Evolutionary conservation across 2,329 filamentous ascomycete species (phyloP), one percentile per base, ranked within the genome.

Genomic region (Calcarisporium arbuscula): DNA sequence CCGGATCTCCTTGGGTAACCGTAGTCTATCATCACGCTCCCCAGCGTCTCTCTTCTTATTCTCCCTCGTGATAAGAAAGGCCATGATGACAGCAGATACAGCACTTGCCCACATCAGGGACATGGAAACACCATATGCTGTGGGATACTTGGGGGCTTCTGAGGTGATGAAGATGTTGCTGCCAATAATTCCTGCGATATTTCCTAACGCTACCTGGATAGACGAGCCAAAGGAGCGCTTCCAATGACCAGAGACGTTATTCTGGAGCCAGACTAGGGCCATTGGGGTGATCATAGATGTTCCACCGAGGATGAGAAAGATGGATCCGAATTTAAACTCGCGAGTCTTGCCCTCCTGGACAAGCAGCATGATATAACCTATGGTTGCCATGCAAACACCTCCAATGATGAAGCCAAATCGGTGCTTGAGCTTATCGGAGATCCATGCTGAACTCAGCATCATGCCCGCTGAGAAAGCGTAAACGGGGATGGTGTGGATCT

Each of bases 231-330:
- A 61, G 1, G 64, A 60, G 14, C 72, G 64, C 56, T 78, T 78
- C 51, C 74, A 77, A 48, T 75, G 71, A 2, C 73, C 73, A 1
- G 62, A 65, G 43, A 76, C 62, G 42, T 73, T 72, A 48, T 78
- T 77, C 37, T 63, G 47, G 8, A 78, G 56, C 74, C 74, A 80
- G 6, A 63, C 68, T 18, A 78, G 55, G 2, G 64, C 61, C 27
- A 78, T 64, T 2, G 74, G 73, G 40, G 73, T 69, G 4, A 67
- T 65, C 32, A 72, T 68, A 47, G 70, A 77, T 3, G 67, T 67
- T 12, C 74, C 73, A 7, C 59, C 58, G 3, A 70, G 68, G 45
- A 77, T 56, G 28, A 75, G 61, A 50, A 72, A 77, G 28, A 75
- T 54, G 8, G 72, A 71, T 32, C 72, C 67, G 53, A 77, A 77